phyloP scores from a whole-genome alignment of 495 filamentous ascomycete genomes.

The Trichocladium antarcticum region DNA sequence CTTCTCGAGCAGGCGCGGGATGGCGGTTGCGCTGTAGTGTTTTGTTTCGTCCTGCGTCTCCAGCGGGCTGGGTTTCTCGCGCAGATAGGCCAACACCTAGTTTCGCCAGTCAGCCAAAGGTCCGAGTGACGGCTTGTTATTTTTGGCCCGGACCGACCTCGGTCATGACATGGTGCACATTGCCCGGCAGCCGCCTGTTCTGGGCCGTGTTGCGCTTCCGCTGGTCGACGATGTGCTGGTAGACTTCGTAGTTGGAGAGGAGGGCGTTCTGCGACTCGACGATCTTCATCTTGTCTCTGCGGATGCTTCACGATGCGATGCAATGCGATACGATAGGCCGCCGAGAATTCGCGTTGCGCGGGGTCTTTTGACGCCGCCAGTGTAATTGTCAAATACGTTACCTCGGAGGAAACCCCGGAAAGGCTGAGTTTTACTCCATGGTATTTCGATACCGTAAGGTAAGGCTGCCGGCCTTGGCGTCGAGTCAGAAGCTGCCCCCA shows the following conservation, averaged over 20 bases:
- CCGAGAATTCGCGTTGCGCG: too few species aligned
- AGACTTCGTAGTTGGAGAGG: conserved; percentile 41
- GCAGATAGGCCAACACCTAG: conserved; percentile 32
- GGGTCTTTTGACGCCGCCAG: background rate
- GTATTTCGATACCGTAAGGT: too few species aligned
- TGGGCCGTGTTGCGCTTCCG: conserved; percentile 29
- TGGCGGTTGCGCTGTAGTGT: conserved; percentile 23
- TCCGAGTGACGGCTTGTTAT: background rate
- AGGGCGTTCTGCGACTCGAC: conserved; percentile 37
- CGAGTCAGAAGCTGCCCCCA: background rate
- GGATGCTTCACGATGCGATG: too few species aligned
- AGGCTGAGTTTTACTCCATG: too few species aligned
- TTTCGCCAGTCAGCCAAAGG: background rate
- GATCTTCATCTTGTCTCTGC: conserved; percentile 37
- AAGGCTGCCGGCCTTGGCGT: too few species aligned
- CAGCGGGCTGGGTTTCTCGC: conserved; percentile 31
- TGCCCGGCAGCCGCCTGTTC: conserved; percentile 32
- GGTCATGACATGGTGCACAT: conserved; percentile 23
- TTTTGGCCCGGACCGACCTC: conserved; percentile 13
- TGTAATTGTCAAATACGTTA: too few species aligned
- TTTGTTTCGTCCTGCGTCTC: conserved; percentile 33
- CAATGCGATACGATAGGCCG: too few species aligned
- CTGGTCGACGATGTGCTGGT: conserved; percentile 34
- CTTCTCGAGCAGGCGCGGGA: conserved; percentile 28
- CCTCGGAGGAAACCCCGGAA: too few species aligned